Percentiles rank a stretch among this genome's conserved stretches.
Conservation (phyloP, 2,329 filamentous ascomycete species). For the Sporothrix curviconia region DNA sequence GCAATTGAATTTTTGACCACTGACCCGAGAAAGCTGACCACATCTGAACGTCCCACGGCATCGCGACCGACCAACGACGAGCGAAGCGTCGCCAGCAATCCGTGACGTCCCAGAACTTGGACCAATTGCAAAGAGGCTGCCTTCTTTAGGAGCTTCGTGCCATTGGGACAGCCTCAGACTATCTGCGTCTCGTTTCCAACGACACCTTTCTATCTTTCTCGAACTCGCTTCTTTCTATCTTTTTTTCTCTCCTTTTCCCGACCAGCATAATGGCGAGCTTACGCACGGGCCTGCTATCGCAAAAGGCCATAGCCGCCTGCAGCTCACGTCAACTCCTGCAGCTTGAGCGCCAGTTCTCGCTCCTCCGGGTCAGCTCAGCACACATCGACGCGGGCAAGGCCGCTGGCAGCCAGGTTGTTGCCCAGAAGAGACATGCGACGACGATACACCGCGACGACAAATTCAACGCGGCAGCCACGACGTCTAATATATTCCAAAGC, state of each 20-base stretch:
- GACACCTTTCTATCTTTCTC: neutral
- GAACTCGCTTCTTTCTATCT: too few relatives aligned
- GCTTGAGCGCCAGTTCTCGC: constrained; percentile 16
- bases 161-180: too few relatives aligned
- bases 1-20: constrained; percentile 15
- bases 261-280: constrained; percentile 20
- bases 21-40: constrained; percentile 3
- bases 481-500: too few relatives aligned
- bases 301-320: neutral
- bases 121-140: neutral
- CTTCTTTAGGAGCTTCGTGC: neutral
- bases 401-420: neutral
- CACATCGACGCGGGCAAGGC: neutral
- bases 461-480: too few relatives aligned
- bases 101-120: neutral
- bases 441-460: neutral
- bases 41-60: neutral
- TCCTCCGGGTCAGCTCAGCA: constrained; percentile 10
- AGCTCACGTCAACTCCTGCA: constrained; percentile 9
- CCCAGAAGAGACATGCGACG: constrained; percentile 1
- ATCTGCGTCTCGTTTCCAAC: too few relatives aligned
- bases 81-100: neutral
- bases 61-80: neutral
- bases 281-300: constrained; percentile 12
- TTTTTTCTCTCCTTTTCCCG: neutral